Evolutionary conservation across 768 basidiomycete genomes (phyloP), one percentile per base, ranked within the genome.

Genomic region (Leccinum subgranulosum): DNA sequence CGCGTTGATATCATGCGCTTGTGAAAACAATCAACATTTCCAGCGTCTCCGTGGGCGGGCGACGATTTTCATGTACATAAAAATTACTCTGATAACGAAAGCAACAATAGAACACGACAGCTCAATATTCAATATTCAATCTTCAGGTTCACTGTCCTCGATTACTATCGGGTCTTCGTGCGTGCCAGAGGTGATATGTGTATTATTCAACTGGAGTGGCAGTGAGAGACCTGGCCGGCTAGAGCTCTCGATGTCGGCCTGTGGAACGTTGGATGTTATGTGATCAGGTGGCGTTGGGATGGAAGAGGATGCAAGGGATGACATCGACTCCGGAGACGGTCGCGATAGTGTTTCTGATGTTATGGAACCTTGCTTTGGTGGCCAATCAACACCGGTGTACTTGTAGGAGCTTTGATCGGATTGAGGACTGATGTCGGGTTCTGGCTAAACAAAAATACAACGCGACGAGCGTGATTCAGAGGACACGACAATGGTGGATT

Each of bases 91-190:
- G 14, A 31, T 55, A 53, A 51, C 8, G 7, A 49, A 27, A 28
- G 52, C 41, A 41, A 59, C 46, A 48, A 55, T 50, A 49, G 43
- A 15, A n/a, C 10, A 3, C 19, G 11, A 19, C 23, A 49, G 45
- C 46, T 60, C 43, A 66, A 28, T 52, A 48, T 46, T 60, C 43
- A 66, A 28, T 52, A 48, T 46, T 60, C 47, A 66, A 28, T 52
- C 6, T 46, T 64, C 68, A 12, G 47, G 54, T 14, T 60, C 61
- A 58, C 55, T 62, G 45, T 72, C 66, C 41, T 63, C 64, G 23
- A 66, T 33, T 27, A 69, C n/a, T 17, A 70, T 71, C 31, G 70
- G 68, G 27, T 66, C 60, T 34, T 23, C 56, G 53, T 34, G 39
- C 2, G 63, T 61, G 41, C 68, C 68, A 9, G 48, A 58, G 21